phyloP scores from a whole-genome alignment of 2,329 filamentous ascomycete genomes.

The Stachybotrys elegans region DNA sequence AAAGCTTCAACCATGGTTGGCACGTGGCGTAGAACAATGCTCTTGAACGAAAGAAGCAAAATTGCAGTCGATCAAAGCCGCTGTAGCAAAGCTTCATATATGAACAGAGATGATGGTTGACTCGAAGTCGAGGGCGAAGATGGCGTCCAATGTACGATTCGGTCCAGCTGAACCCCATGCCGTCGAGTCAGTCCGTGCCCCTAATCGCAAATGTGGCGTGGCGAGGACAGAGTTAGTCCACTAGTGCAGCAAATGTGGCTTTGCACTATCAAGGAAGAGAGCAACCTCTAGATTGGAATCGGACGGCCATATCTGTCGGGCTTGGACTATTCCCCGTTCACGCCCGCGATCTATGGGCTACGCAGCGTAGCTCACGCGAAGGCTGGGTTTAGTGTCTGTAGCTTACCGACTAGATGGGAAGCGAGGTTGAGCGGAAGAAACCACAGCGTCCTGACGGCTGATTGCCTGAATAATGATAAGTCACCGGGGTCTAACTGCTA shows the following conservation, averaged over 20 bases:
- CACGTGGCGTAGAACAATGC: too few species aligned
- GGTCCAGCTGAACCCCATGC: background rate
- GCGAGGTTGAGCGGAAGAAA: background rate
- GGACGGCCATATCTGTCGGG: background rate
- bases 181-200: slow-evolving; percentile 1
- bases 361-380: background rate
- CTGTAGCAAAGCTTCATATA: background rate
- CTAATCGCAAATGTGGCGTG: slow-evolving; percentile 1
- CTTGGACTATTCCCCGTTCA: background rate
- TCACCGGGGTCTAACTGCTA: background rate
- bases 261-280: background rate
- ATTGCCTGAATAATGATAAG: background rate
- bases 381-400: background rate
- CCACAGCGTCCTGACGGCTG: background rate
- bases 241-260: slow-evolving; percentile 1
- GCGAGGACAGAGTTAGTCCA: background rate
- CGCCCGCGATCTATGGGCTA: background rate
- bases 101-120: background rate
- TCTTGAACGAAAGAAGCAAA: background rate
- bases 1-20: slow-evolving; percentile 2
- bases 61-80: background rate
- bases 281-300: background rate
- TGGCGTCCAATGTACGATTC: background rate
- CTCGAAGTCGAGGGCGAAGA: background rate
- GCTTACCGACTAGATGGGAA: background rate